These are phyloP conservation scores for Sporothrix mexicana DNA, from an alignment of 2,329 filamentous ascomycete species.

Conservation along the genomic window DNA sequence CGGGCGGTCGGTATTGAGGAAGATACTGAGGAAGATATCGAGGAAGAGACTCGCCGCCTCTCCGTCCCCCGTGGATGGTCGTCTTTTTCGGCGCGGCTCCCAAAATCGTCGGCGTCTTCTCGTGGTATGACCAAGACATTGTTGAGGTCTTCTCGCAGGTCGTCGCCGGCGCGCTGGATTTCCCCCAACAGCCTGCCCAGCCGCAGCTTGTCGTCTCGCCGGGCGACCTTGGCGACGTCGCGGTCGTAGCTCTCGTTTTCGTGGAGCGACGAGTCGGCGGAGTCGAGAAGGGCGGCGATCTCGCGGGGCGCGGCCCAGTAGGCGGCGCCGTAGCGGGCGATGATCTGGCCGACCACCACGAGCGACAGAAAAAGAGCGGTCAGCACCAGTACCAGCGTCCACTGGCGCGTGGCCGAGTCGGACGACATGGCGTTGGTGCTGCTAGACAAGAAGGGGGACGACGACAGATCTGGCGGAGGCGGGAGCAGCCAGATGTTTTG, in stretches of 20 bases:
- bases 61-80: neutral
- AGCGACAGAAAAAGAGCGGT: slow-evolving; percentile 63
- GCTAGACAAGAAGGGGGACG: slow-evolving; percentile 8
- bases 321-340: slow-evolving; percentile 59
- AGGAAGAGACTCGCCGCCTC: neutral
- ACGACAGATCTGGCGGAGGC: neutral
- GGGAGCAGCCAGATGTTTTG: slow-evolving; percentile 13
- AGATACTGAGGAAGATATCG: neutral
- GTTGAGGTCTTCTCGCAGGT: slow-evolving; percentile 66
- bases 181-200: slow-evolving; percentile 64
- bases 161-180: slow-evolving; percentile 66
- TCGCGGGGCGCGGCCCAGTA: slow-evolving; percentile 65
- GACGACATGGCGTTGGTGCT: slow-evolving; percentile 53
- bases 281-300: slow-evolving; percentile 63
- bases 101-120: slow-evolving; percentile 40
- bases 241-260: slow-evolving; percentile 70
- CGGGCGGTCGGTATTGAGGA: too few relatives aligned
- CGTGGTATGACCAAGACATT: slow-evolving; percentile 50
- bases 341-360: slow-evolving; percentile 59
- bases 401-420: slow-evolving; percentile 58
- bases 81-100: neutral
- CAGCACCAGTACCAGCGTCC: slow-evolving; percentile 63
- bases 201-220: slow-evolving; percentile 67
- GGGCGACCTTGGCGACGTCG: slow-evolving; percentile 62
- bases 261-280: slow-evolving; percentile 65